A percentile compares a stretch with the other conserved stretches of the same genome.
phyloP scores from a whole-genome alignment of 2,329 filamentous ascomycete genomes.

The Pseudogymnoascus sp. region DNA sequence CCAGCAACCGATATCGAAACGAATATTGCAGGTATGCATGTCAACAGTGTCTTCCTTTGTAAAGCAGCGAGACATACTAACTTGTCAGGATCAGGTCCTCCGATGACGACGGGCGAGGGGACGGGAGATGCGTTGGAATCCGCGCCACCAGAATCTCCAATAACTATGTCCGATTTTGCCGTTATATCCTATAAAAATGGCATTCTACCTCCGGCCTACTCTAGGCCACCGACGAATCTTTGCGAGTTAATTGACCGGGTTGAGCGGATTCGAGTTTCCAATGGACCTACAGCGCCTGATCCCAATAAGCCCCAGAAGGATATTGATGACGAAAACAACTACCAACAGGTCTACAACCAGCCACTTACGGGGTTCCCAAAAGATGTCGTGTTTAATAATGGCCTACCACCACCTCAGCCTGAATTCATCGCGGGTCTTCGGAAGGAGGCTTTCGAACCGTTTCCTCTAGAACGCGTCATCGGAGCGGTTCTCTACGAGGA shows the following conservation, averaged over 20 bases:
- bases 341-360: neutral
- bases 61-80: neutral
- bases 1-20: neutral
- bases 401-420: constrained; percentile 24
- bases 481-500: neutral
- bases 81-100: neutral
- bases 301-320: neutral
- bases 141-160: neutral
- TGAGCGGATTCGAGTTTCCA: no score
- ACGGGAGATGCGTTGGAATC: neutral
- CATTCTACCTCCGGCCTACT: neutral
- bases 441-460: constrained; percentile 16
- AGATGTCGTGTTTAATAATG: constrained; percentile 25
- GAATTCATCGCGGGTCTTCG: constrained; percentile 26
- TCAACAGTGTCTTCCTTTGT: neutral
- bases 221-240: neutral
- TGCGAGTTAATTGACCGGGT: neutral
- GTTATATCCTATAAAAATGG: neutral
- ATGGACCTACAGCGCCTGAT: no score
- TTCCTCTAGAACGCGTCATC: neutral
- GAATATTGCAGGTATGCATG: neutral
- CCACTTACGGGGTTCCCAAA: constrained; percentile 18
- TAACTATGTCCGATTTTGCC: neutral
- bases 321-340: neutral
- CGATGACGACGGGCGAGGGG: neutral